Conservation (phyloP, 208 protist species). For the Acanthamoeba culbertsoni region DNA sequence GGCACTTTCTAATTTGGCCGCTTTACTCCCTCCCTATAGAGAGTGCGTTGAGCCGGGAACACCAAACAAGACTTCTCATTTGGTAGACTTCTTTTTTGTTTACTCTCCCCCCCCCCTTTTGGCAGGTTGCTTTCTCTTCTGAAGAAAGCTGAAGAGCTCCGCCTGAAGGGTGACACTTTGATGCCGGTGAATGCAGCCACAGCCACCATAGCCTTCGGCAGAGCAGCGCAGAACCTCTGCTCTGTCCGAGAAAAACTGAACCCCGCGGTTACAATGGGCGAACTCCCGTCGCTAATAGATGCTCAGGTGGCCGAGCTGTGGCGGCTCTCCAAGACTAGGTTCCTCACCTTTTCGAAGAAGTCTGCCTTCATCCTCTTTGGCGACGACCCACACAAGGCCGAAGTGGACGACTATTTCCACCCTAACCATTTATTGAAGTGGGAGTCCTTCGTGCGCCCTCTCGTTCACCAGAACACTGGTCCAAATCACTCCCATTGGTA, state of each 20-base stretch:
- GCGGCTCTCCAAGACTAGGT: background rate
- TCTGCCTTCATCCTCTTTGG: background rate
- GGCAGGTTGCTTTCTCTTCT: background rate
- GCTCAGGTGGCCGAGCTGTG: background rate
- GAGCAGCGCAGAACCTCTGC: background rate
- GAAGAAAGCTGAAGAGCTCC: background rate
- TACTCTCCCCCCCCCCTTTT: background rate
- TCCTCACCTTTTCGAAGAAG: conserved; percentile 31
- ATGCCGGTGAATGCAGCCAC: conserved; percentile 9
- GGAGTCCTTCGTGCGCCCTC: background rate
- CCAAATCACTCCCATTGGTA: background rate
- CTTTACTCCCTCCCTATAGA: no score
- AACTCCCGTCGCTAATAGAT: background rate
- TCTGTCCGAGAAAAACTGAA: background rate
- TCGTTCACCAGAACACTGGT: background rate
- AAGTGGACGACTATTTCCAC: background rate
- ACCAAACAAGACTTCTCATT: no score
- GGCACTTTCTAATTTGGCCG: no score
- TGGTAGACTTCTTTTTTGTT: background rate
- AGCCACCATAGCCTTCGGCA: conserved; percentile 3
- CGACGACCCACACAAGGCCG: background rate
- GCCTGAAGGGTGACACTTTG: background rate
- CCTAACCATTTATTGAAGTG: background rate
- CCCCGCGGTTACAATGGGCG: background rate
- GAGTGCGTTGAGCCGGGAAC: no score